These are phyloP conservation scores for Paxillus involutus DNA, from an alignment of 768 basidiomycete genomes.

Conservation along the genomic window DNA sequence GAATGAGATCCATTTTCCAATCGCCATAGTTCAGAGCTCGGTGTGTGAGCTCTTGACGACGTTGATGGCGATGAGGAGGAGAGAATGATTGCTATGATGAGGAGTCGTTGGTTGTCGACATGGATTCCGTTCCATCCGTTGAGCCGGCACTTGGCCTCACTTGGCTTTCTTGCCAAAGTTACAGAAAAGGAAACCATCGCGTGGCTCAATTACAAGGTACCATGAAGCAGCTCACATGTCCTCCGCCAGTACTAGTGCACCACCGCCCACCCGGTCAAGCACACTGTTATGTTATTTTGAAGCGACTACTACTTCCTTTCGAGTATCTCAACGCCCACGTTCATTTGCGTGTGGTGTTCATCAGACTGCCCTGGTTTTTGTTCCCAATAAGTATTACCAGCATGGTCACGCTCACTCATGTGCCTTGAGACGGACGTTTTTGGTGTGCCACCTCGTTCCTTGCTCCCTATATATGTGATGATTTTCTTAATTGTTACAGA, in stretches of 20 bases:
- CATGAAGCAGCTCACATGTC: not conserved
- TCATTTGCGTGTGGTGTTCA: not conserved
- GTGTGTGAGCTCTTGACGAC: not conserved
- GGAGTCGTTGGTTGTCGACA: slow-evolving; percentile 12
- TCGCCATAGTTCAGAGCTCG: slow-evolving; percentile 27
- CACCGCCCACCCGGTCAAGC: not conserved
- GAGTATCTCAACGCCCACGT: no score
- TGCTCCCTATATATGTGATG: no score
- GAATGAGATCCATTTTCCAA: slow-evolving; percentile 42
- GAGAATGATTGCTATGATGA: slow-evolving; percentile 8
- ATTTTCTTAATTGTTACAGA: no score
- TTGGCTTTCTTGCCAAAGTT: no score
- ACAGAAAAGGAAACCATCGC: slow-evolving; percentile 13
- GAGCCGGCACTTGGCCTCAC: slow-evolving; percentile 1
- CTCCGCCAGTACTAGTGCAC: not conserved
- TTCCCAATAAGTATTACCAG: not conserved
- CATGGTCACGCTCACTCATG: not conserved
- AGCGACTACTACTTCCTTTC: no score
- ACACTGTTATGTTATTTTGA: no score
- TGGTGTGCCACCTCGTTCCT: no score
- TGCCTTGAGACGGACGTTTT: not conserved
- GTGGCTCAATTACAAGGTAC: slow-evolving; percentile 3
- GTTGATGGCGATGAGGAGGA: slow-evolving; percentile 1
- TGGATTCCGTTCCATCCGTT: slow-evolving; percentile 19
- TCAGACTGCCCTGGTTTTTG: not conserved